phyloP scores from a whole-genome alignment of 1,284 basidiomycete genomes.

The Moesziomyces aphidis region DNA sequence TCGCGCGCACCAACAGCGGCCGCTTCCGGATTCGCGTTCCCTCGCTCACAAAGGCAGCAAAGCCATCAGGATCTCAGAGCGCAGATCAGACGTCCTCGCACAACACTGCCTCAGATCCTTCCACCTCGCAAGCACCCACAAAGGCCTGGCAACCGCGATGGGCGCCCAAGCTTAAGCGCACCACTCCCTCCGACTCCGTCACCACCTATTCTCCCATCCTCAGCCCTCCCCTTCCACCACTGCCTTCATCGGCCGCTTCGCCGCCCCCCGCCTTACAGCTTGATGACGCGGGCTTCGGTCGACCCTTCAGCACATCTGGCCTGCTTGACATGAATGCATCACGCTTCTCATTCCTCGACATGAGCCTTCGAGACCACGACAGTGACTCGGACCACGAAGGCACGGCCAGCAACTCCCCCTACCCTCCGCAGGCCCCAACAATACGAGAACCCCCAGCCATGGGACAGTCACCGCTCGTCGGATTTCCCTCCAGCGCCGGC shows the following conservation, averaged over 20 bases:
- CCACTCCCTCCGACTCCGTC: constrained; percentile 19
- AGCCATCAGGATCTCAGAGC: constrained; percentile 1
- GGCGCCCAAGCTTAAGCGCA: constrained; percentile 37
- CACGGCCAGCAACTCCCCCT: neutral
- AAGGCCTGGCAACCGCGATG: constrained; percentile 40
- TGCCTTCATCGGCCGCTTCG: constrained; percentile 13
- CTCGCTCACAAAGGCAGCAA: constrained; percentile 17
- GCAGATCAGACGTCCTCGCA: neutral
- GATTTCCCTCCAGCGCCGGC: neutral
- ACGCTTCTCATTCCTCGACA: constrained; percentile 38
- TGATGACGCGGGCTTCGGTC: constrained; percentile 31
- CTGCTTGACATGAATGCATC: constrained; percentile 31
- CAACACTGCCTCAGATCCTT: neutral
- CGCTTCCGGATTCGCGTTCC: constrained; percentile 30
- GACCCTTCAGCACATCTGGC: constrained; percentile 33
- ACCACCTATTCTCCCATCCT: constrained; percentile 27
- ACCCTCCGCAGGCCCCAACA: neutral
- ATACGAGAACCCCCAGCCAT: constrained; percentile 4
- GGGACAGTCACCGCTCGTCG: constrained; percentile 1
- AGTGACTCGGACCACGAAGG: constrained; percentile 17
- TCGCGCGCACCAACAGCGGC: constrained; percentile 19
- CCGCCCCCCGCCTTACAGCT: constrained; percentile 35
- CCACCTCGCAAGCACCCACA: constrained; percentile 2
- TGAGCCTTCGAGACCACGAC: constrained; percentile 27
- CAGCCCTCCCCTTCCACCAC: constrained; percentile 10